Conservation (phyloP, 2,329 filamentous ascomycete species). For the Cladosporium sp. region DNA sequence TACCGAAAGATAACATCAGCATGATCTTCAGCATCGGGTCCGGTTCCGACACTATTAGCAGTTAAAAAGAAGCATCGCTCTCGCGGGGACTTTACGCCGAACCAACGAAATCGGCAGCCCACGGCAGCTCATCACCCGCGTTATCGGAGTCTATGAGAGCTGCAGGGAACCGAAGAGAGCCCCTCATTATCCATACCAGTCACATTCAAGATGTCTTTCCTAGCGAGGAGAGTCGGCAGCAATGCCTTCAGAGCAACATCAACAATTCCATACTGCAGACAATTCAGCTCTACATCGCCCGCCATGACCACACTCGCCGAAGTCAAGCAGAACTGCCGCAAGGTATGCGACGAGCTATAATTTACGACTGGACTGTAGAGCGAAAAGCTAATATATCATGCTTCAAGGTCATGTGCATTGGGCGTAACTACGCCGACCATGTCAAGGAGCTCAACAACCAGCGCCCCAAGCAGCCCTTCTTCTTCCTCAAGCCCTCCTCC, state of each 20-base stretch:
- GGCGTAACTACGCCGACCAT: conserved; percentile 96
- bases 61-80: background rate
- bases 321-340: conserved; percentile 48
- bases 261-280: background rate
- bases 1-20: background rate
- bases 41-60: background rate
- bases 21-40: background rate
- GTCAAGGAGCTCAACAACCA: conserved; percentile 86
- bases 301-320: conserved; percentile 24
- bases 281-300: conserved; percentile 10
- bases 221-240: conserved; percentile 14
- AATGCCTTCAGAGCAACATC: conserved; percentile 11
- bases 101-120: background rate
- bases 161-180: background rate
- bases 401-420: conserved; percentile 82
- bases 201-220: conserved; percentile 8
- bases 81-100: conserved; percentile 2
- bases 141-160: background rate
- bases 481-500: conserved; percentile 94
- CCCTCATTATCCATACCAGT: conserved; percentile 8
- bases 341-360: conserved; percentile 37
- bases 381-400: conserved; percentile 2
- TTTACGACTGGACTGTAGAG: background rate
- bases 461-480: conserved; percentile 92
- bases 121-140: background rate